phyloP scores from a whole-genome alignment of 2,329 filamentous ascomycete genomes.

The Sarocladium oryzae region DNA sequence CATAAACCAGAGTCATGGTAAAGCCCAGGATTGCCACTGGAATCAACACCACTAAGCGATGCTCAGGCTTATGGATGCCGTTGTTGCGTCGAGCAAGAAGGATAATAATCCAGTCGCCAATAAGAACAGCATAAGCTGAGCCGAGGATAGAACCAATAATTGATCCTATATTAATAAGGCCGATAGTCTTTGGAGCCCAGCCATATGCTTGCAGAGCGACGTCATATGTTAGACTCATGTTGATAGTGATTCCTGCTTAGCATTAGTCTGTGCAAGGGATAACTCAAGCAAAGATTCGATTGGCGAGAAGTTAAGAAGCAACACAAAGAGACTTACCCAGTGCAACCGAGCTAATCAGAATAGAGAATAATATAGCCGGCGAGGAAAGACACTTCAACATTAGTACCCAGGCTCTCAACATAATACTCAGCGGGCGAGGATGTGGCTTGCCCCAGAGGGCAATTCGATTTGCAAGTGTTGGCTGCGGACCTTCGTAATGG shows the following conservation, averaged over 20 bases:
- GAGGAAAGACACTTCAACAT: neutral
- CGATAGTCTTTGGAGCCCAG: neutral
- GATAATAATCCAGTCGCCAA: neutral
- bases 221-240: neutral
- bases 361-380: neutral
- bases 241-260: neutral
- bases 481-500: neutral
- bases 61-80: slow-evolving; percentile 87
- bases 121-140: neutral
- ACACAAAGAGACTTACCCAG: neutral
- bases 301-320: neutral
- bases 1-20: slow-evolving; percentile 78
- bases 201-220: neutral
- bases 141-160: neutral
- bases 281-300: no score
- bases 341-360: neutral
- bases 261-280: no score
- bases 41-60: slow-evolving; percentile 73
- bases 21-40: slow-evolving; percentile 80
- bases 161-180: neutral
- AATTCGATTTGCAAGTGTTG: neutral
- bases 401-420: neutral
- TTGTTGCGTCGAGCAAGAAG: slow-evolving; percentile 66
- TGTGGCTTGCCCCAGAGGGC: neutral
- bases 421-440: neutral